Evolutionary conservation across 148 eudicot genomes (phyloP).

Genomic region (Diospyros kaki): DNA sequence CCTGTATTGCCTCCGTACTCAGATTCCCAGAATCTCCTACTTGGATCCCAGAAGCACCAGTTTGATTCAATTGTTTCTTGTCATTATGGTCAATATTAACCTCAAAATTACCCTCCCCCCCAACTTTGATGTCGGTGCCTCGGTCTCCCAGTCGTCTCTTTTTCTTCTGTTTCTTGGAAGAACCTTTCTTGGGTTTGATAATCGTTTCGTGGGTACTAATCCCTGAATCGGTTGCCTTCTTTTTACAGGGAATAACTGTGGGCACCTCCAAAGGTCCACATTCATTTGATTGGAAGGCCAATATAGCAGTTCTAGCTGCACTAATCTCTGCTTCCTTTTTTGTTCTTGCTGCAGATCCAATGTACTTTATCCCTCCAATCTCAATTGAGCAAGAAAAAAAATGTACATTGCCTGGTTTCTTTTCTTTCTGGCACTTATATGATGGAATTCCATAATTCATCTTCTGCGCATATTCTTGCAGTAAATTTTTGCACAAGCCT

Average conservation of each 20-base stretch:
- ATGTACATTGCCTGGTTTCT: slow-evolving; percentile 21
- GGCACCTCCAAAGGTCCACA: slow-evolving; percentile 14
- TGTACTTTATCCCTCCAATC: slow-evolving; percentile 72
- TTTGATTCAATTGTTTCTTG: not conserved
- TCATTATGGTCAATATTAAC: slow-evolving; percentile 11
- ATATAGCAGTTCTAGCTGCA: slow-evolving; percentile 90
- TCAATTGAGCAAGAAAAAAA: slow-evolving; percentile 60
- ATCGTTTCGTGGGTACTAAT: slow-evolving; percentile 24
- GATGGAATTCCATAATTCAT: slow-evolving; percentile 68
- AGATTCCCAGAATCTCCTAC: too few species aligned
- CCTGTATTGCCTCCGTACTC: too few species aligned
- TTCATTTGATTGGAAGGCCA: slow-evolving; percentile 57
- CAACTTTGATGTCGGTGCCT: slow-evolving; percentile 12
- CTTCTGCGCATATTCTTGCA: slow-evolving; percentile 96
- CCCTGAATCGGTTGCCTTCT: slow-evolving; percentile 36
- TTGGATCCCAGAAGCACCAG: too few species aligned
- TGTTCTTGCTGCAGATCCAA: slow-evolving; percentile 68
- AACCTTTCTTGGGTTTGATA: slow-evolving; percentile 57
- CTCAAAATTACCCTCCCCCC: slow-evolving; percentile 6
- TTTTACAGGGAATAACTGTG: slow-evolving; percentile 58
- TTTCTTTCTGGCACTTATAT: slow-evolving; percentile 34
- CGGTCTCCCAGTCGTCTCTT: slow-evolving; percentile 8
- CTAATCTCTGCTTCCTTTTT: slow-evolving; percentile 95
- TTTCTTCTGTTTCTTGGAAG: slow-evolving; percentile 38
- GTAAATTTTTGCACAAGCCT: slow-evolving; percentile 88